Evolutionary conservation across 148 eudicot genomes (phyloP), one percentile per base, ranked within the genome.

Genomic region (Amaranthus palmeri): DNA sequence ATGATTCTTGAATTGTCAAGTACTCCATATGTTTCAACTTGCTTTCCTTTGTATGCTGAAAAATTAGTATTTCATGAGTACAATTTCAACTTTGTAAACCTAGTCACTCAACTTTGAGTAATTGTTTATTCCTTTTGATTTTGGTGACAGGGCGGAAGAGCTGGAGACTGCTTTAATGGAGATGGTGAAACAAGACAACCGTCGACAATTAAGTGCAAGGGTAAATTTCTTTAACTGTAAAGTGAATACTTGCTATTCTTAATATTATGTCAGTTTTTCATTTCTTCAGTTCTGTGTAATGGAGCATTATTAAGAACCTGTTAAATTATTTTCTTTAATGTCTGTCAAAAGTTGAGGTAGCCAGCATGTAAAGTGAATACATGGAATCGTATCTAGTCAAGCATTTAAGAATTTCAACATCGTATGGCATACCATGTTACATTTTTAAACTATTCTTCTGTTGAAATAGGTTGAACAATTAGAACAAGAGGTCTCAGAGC

Each of bases 151-250:
- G 80, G 96, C 99, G 61, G 99, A 95, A 81, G 99, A 95, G 84
- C 88, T 95, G 72, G 97, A 95, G 83, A 84, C 86, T 75, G 97
- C 99, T 50, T 72, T 95, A 68, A 90, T 92, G 99, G 99, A 95
- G 88, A 92, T 95, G 92, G 99, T 92, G 72, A 89, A 88, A 86
- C 97, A 91, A 83, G 99, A 95, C 82, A 95, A 95, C 75, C 89
- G 99, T 63, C 91, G 96, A 44, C 85, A 91, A 81, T 60, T 95
- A 75, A 89, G 92, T 86, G 97, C 99, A 77, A 80, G 70, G 92
- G 99, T 95, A 82, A 63, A 50, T 75, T 77, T 59, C 46, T 67
- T 4, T 10, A 25, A 25, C 36, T 67, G 25, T 1, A 25, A 41
- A n/a, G 15, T 71, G 45, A 8, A 53, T 25, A 17, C 40, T 25